phyloP scores from a whole-genome alignment of 306 rosid genomes.

The Arachis hypogaea region DNA sequence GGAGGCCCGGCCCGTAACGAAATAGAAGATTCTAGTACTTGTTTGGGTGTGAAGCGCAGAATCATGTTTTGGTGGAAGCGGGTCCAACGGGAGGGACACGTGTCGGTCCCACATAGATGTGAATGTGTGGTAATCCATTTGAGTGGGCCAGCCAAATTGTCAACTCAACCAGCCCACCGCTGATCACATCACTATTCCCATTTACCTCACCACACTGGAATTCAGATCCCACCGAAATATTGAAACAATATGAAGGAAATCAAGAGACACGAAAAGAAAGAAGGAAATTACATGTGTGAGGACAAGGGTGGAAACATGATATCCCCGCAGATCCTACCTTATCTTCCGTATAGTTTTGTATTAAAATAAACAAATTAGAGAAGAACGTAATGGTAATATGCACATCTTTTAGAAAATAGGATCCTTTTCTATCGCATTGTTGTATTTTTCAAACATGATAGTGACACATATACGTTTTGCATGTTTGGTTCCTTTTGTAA shows the following conservation, averaged over 20 bases:
- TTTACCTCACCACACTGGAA: neutral
- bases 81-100: slow-evolving; percentile 7
- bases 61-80: slow-evolving; percentile 18
- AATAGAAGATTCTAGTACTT: slow-evolving; percentile 31
- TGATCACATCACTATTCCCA: neutral
- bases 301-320: neutral
- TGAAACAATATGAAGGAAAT: neutral
- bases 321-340: neutral
- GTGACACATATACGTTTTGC: neutral
- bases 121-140: neutral
- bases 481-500: neutral
- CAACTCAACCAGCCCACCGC: slow-evolving; percentile 5
- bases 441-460: neutral
- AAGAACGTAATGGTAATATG: neutral
- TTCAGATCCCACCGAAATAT: neutral
- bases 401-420: too few species aligned
- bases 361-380: neutral
- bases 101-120: slow-evolving; percentile 32
- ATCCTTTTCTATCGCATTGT: too few species aligned
- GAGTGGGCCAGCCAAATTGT: slow-evolving; percentile 8
- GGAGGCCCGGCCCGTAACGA: neutral
- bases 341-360: neutral
- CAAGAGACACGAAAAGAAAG: too few species aligned
- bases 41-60: slow-evolving; percentile 16
- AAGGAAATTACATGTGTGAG: neutral